Conservation (phyloP, 345 rosid genomes). For the Populus deltoides region DNA sequence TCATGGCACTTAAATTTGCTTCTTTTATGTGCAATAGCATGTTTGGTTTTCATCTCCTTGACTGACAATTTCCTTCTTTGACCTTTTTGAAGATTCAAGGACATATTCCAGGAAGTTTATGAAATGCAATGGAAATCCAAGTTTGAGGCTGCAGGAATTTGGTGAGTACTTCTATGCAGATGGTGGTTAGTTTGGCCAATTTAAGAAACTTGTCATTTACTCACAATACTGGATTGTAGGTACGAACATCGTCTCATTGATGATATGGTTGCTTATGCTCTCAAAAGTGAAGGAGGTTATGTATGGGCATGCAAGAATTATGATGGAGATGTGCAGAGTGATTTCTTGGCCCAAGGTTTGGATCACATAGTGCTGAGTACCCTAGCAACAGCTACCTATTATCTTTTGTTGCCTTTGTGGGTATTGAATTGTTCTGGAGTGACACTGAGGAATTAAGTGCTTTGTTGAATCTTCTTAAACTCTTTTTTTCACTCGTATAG, state of each 20-base stretch:
- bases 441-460: not conserved
- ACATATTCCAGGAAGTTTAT: constrained; percentile 95
- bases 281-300: constrained; percentile 94
- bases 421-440: not conserved
- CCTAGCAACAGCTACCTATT: not conserved
- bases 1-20: not conserved
- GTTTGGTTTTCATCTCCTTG: not conserved
- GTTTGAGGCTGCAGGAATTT: constrained; percentile 87
- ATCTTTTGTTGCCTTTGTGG: not conserved
- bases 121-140: constrained; percentile 75
- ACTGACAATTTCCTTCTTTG: not conserved
- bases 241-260: constrained; percentile 98
- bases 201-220: constrained; percentile 9
- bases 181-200: constrained; percentile 15
- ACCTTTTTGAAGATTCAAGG: constrained; percentile 69
- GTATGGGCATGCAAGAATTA: constrained; percentile 99
- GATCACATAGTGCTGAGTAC: not conserved
- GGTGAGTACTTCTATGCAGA: constrained; percentile 43
- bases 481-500: constrained; percentile 29
- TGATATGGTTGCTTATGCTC: constrained; percentile 98
- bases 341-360: constrained; percentile 95
- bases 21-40: not conserved
- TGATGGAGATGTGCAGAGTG: constrained; percentile 99
- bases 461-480: not conserved
- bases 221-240: constrained; percentile 41